Base-by-base conservation (phyloP, 2,329 filamentous ascomycete species). In the Fusarium coicis region DNA sequence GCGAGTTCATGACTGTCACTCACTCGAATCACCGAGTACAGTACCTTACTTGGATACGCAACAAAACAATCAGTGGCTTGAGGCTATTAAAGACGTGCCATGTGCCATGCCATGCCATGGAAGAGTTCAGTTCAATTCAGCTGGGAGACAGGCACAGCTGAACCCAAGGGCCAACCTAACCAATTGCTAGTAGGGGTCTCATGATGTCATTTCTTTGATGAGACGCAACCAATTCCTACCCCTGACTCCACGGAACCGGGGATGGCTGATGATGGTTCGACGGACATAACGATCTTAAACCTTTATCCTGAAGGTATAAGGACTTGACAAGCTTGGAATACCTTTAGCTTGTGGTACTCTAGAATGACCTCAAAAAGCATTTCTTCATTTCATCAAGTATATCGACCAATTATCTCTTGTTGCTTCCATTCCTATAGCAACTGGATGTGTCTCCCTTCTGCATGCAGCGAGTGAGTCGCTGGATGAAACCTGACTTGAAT, bases 1-100 rank as follows among this genome's bases (percentile, higher is more conserved):
- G 89, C 62, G 79, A 79, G 67, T 85, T 85, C 86, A 87, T 88
- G 72, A 52, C 57, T 66, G 52, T 53, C 23, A 26, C 18, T 23
- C 15, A 50, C 55, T 57, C n/a, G n/a, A 47, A 28, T 37, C 46
- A 19, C 21, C 52, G 43, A 39, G 54, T 54, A 40, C 34, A 26
- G 23, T 26, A 9, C 14, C 60, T 61, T 26, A 9, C 14, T 63
- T 61, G 12, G 36, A 44, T 66, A 47, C 40, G 62, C 52, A 43
- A 58, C 36, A 61, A 36, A 32, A 43, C 56, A 73, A 53, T 50
- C 39, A 37, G 56, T 49, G 50, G 61, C 44, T 50, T 65, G n/a
- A 18, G 36, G 49, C 44, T 55, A 46, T 57, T 43, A 61, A 58
- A 60, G 58, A 73, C 39, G 54, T 63, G 63, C 70, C 67, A 61